Conservation (phyloP, 2,329 filamentous ascomycete species). For the Ceratocystis harringtonii region DNA sequence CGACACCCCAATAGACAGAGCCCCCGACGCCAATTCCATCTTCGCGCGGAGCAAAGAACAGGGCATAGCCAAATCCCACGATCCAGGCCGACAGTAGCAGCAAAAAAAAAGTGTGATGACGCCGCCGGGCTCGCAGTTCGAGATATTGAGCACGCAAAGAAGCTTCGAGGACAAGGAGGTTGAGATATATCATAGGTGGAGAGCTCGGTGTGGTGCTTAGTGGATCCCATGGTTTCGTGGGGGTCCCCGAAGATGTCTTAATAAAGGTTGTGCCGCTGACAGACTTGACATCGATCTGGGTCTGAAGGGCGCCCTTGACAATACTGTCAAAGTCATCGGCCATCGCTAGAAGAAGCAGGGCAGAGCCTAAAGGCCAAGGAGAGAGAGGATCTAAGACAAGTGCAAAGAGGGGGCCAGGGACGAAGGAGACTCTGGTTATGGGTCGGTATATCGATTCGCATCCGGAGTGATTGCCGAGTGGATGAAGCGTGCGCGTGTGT, state of each 20-base stretch:
- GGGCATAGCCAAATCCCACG: conserved; percentile 68
- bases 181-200: conserved; percentile 93
- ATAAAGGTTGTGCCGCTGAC: conserved; percentile 24
- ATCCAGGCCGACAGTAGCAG: conserved; percentile 68
- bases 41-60: conserved; percentile 91
- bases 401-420: background rate
- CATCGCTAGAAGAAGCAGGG: conserved; percentile 1
- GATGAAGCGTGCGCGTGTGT: background rate
- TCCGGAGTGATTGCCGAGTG: background rate
- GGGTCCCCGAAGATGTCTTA: conserved; percentile 29
- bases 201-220: conserved; percentile 73
- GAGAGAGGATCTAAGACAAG: background rate
- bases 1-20: conserved; percentile 90
- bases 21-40: conserved; percentile 84
- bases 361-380: background rate
- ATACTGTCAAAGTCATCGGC: conserved; percentile 52
- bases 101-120: conserved; percentile 88
- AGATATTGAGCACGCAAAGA: conserved; percentile 88
- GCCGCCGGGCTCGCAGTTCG: conserved; percentile 68
- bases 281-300: conserved; percentile 34
- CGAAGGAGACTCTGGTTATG: background rate
- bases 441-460: background rate
- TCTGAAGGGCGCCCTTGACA: conserved; percentile 73
- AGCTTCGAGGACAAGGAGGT: conserved; percentile 90
- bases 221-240: conserved; percentile 47